phyloP scores from a whole-genome alignment of 2,329 filamentous ascomycete species.

The Diplodia corticola region DNA sequence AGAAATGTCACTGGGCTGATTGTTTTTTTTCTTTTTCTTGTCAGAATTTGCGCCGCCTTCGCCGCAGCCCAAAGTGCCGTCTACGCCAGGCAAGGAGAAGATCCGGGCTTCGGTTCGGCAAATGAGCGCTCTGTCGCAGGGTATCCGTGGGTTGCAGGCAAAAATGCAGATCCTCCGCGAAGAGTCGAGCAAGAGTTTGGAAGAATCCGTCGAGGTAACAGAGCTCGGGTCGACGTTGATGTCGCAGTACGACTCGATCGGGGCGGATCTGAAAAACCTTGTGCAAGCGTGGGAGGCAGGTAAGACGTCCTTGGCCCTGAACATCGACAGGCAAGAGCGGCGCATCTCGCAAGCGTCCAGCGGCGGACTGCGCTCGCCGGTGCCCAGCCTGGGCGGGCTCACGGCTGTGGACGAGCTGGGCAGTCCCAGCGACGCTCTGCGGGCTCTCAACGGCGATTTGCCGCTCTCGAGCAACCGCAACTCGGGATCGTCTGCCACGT shows the following conservation, averaged over 20 bases:
- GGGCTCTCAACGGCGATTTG: slow-evolving; percentile 73
- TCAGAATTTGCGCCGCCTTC: slow-evolving; percentile 51
- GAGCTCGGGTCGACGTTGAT: slow-evolving; percentile 79
- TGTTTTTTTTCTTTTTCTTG: too few species aligned
- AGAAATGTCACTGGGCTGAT: slow-evolving; percentile 18
- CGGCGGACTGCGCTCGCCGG: slow-evolving; percentile 48
- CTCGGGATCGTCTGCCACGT: slow-evolving; percentile 37
- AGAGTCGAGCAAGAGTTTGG: slow-evolving; percentile 77
- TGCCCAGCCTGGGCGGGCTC: slow-evolving; percentile 64
- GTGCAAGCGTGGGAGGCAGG: slow-evolving; percentile 59
- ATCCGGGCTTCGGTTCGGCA: slow-evolving; percentile 86
- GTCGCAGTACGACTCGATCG: slow-evolving; percentile 92
- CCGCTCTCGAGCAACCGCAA: slow-evolving; percentile 43
- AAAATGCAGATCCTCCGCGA: slow-evolving; percentile 91
- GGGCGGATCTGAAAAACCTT: slow-evolving; percentile 70
- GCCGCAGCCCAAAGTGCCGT: slow-evolving; percentile 57
- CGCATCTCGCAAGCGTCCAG: slow-evolving; percentile 53
- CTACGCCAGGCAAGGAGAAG: slow-evolving; percentile 74
- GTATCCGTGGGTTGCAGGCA: slow-evolving; percentile 87
- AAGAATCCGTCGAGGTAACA: slow-evolving; percentile 66
- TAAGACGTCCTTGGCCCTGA: slow-evolving; percentile 76
- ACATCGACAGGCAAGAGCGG: slow-evolving; percentile 76
- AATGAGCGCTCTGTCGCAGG: slow-evolving; percentile 82
- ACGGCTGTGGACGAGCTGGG: slow-evolving; percentile 54
- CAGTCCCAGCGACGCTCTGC: slow-evolving; percentile 67